Percentiles rank a stretch among this genome's conserved stretches.
phyloP scores from a whole-genome alignment of 495 filamentous ascomycete species.

The Talaromyces trachyspermus region DNA sequence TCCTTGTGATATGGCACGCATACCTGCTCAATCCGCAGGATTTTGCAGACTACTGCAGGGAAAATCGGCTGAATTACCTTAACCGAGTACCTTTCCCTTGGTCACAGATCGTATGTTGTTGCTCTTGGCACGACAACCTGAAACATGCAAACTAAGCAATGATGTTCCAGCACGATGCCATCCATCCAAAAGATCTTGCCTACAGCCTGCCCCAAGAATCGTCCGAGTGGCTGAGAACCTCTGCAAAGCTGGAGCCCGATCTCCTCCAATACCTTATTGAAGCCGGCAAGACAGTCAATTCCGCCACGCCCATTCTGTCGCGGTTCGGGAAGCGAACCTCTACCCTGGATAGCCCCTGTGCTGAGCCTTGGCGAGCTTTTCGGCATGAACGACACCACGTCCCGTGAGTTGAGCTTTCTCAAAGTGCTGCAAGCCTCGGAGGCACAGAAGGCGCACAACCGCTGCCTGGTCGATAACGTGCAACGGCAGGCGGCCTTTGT shows the following conservation, averaged over 20 bases:
- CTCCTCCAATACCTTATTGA: neutral
- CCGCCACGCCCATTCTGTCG: neutral
- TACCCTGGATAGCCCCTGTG: neutral
- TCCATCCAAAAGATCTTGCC: neutral
- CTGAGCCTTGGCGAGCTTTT: too few relatives aligned
- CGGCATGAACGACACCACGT: too few relatives aligned
- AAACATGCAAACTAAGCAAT: too few relatives aligned
- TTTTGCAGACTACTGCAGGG: conserved; percentile 7
- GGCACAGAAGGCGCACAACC: neutral
- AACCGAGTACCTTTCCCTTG: conserved; percentile 13
- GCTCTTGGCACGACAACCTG: neutral
- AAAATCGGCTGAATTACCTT: neutral
- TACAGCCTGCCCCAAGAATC: conserved; percentile 1
- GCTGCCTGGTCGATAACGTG: conserved; percentile 10
- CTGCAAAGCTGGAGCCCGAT: conserved; percentile 2
- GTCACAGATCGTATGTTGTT: conserved; percentile 16
- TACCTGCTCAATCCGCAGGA: conserved; percentile 15
- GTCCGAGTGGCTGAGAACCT: neutral
- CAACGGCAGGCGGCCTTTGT: conserved; percentile 17
- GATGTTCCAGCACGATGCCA: conserved; percentile 4
- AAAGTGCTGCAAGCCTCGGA: neutral
- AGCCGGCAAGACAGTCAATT: neutral
- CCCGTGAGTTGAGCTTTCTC: too few relatives aligned
- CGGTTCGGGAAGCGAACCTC: neutral
- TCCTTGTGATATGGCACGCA: conserved; percentile 20